phyloP scores from a whole-genome alignment of 768 basidiomycete species.

The Leccinum subtestaceum region DNA sequence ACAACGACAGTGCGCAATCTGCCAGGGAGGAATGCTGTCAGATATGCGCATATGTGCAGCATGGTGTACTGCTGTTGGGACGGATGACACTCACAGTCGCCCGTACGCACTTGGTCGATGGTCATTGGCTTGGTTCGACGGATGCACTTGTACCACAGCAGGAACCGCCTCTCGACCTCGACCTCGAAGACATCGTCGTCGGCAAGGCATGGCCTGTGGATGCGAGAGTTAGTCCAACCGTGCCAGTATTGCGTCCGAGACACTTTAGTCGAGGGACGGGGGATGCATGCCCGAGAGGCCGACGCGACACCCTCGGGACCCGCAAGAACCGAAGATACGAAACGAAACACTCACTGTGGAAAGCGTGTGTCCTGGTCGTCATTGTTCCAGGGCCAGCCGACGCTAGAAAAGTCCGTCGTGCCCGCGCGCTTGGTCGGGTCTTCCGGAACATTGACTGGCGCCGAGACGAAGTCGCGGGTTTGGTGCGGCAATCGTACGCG shows the following conservation, averaged over 20 bases:
- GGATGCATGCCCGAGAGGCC: background rate
- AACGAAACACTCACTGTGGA: slow-evolving; percentile 14
- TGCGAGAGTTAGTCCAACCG: background rate
- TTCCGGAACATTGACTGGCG: slow-evolving; percentile 6
- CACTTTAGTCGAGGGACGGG: too few species aligned
- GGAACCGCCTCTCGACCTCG: slow-evolving; percentile 19
- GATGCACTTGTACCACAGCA: slow-evolving; percentile 24
- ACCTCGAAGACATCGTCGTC: slow-evolving; percentile 21
- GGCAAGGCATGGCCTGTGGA: slow-evolving; percentile 13
- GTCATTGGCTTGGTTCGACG: slow-evolving; percentile 21
- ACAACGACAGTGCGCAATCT: slow-evolving; percentile 25
- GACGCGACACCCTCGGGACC: background rate
- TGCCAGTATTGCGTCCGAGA: slow-evolving; percentile 1
- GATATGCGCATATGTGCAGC: background rate
- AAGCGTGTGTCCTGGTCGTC: slow-evolving; percentile 1
- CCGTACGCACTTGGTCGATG: slow-evolving; percentile 25
- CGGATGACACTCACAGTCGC: slow-evolving; percentile 10
- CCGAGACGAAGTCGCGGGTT: slow-evolving; percentile 16
- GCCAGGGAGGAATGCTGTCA: background rate
- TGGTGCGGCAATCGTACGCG: slow-evolving; percentile 11
- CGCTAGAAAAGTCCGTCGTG: background rate
- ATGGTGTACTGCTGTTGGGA: background rate
- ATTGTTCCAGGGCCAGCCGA: slow-evolving; percentile 17
- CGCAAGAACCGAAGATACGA: background rate
- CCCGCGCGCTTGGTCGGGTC: background rate